phyloP scores from a whole-genome alignment of 768 basidiomycete species.

The Zangia roseola region DNA sequence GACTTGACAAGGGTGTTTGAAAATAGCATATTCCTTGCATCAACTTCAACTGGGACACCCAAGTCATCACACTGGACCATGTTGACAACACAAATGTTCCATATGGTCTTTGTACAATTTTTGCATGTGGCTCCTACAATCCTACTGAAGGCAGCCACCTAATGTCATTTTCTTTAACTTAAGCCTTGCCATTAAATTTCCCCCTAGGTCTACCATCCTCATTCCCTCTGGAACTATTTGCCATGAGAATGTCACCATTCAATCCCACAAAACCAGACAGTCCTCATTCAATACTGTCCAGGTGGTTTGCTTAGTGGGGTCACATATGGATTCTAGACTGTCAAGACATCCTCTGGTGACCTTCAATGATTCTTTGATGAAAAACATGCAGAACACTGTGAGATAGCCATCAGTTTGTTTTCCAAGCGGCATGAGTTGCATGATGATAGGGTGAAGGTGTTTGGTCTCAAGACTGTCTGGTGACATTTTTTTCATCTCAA shows the following conservation, averaged over 20 bases:
- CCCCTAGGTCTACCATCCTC: neutral
- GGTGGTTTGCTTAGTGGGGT: conserved; percentile 2
- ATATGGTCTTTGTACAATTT: conserved; percentile 34
- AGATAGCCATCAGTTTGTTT: too few species aligned
- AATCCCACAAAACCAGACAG: neutral
- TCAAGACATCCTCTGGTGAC: neutral
- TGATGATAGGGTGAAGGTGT: too few species aligned
- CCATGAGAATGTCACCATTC: neutral
- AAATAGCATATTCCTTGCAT: conserved; percentile 27
- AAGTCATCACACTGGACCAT: conserved; percentile 16
- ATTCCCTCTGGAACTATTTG: neutral
- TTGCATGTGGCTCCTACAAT: conserved; percentile 21
- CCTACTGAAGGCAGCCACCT: neutral
- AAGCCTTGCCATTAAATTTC: neutral
- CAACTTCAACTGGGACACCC: conserved; percentile 33
- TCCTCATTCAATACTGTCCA: conserved; percentile 8
- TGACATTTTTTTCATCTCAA: too few species aligned
- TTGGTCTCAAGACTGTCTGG: too few species aligned
- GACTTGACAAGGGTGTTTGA: conserved; percentile 8
- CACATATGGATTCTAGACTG: neutral
- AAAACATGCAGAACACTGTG: too few species aligned
- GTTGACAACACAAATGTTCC: conserved; percentile 32
- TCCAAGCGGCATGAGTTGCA: too few species aligned
- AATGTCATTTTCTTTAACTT: conserved; percentile 2
- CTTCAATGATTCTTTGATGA: too few species aligned